A percentile compares a stretch with the other conserved stretches of the same genome.
phyloP scores from a whole-genome alignment of 495 filamentous ascomycete species.

The Hypoxylon subgilvum region DNA sequence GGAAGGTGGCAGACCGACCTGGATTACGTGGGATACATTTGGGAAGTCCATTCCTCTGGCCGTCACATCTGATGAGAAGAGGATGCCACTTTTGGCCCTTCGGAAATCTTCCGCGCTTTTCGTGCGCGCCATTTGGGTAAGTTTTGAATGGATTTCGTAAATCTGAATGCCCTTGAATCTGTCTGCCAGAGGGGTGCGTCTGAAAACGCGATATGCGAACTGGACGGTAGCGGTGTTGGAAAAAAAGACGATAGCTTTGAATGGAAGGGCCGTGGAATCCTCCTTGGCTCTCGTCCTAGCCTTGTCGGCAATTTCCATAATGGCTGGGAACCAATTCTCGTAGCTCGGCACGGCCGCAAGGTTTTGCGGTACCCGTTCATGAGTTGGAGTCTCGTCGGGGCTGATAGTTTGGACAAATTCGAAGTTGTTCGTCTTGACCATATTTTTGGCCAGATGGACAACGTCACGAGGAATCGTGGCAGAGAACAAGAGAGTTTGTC shows the following conservation, averaged over 20 bases:
- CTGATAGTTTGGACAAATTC: constrained; percentile 83
- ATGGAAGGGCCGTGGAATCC: constrained; percentile 59
- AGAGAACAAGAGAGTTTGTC: constrained; percentile 93
- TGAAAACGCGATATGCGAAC: constrained; percentile 67
- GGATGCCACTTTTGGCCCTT: constrained; percentile 64
- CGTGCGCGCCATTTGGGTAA: constrained; percentile 73
- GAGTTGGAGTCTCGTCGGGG: constrained; percentile 80
- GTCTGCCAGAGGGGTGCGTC: constrained; percentile 27
- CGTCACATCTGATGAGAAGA: constrained; percentile 93
- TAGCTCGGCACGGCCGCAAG: constrained; percentile 66
- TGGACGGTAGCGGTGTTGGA: constrained; percentile 74
- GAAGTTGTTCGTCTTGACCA: constrained; percentile 63
- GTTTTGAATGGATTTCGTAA: constrained; percentile 77
- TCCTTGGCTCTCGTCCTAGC: constrained; percentile 51
- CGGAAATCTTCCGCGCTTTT: constrained; percentile 74
- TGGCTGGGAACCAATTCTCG: constrained; percentile 76
- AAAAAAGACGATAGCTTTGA: constrained; percentile 94
- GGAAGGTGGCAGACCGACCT: constrained; percentile 73
- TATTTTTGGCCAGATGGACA: constrained; percentile 70
- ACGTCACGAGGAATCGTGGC: constrained; percentile 89
- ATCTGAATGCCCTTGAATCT: constrained; percentile 45
- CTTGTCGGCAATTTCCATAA: constrained; percentile 74
- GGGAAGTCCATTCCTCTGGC: constrained; percentile 98
- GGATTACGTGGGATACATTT: constrained; percentile 87
- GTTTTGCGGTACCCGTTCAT: constrained; percentile 81